Conservation (phyloP, 1,284 basidiomycete species). For the Ustilago nuda region DNA sequence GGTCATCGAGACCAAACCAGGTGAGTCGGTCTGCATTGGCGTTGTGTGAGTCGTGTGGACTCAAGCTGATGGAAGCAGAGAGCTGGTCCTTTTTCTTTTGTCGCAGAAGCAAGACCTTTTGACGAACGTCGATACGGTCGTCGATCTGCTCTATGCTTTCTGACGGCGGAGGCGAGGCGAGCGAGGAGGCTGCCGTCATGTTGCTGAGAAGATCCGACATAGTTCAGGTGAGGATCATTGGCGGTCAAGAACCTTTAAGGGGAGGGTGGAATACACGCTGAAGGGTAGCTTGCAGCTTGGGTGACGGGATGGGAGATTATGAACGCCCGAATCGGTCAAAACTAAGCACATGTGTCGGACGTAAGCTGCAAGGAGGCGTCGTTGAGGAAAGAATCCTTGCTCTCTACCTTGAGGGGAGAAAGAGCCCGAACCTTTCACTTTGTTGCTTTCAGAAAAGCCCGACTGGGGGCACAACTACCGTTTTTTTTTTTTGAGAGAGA, state of each 20-base stretch:
- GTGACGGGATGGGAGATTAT: not conserved
- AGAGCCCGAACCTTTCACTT: not conserved
- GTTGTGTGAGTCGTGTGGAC: not conserved
- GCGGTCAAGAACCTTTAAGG: not conserved
- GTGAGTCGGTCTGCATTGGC: slow-evolving; percentile 20
- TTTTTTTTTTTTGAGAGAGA: not conserved
- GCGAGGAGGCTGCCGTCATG: not conserved
- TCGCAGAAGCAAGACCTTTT: slow-evolving; percentile 15
- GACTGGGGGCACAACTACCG: not conserved
- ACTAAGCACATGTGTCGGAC: not conserved
- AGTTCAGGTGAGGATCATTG: not conserved
- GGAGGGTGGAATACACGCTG: not conserved
- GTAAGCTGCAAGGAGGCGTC: not conserved
- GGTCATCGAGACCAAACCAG: slow-evolving; percentile 28
- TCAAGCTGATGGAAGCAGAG: not conserved
- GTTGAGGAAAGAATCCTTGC: not conserved
- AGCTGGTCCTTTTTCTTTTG: slow-evolving; percentile 19
- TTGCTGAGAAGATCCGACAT: not conserved
- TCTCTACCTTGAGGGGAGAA: not conserved
- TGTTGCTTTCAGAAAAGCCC: not conserved
- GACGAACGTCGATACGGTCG: slow-evolving; percentile 10
- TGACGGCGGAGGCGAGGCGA: not conserved
- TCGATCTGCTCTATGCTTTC: slow-evolving; percentile 6
- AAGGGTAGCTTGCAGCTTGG: not conserved
- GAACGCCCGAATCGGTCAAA: not conserved